Percentiles rank a stretch among this genome's conserved stretches.
Evolutionary conservation across 2,329 filamentous ascomycete genomes (phyloP).

Genomic region (Stachybotrys elegans): DNA sequence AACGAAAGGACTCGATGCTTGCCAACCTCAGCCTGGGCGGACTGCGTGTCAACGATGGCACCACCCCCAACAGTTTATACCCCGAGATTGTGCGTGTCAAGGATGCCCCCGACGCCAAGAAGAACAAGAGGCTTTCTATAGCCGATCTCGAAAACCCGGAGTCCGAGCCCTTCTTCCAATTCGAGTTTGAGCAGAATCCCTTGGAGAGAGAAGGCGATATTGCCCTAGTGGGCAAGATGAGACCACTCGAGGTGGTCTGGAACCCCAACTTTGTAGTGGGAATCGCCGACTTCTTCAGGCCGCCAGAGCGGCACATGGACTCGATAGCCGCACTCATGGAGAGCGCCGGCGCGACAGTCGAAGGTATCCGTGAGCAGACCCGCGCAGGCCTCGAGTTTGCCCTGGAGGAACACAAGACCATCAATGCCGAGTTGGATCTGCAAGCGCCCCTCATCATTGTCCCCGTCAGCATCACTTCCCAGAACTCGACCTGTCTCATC

Average conservation of each 20-base stretch:
- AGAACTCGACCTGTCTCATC: slow-evolving; percentile 82
- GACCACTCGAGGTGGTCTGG: slow-evolving; percentile 95
- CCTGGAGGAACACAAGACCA: slow-evolving; percentile 93
- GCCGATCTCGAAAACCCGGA: slow-evolving; percentile 46
- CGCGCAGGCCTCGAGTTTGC: slow-evolving; percentile 94
- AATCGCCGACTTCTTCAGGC: slow-evolving; percentile 91
- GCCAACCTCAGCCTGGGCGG: slow-evolving; percentile 87
- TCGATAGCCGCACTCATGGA: slow-evolving; percentile 96
- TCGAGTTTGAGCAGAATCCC: slow-evolving; percentile 92
- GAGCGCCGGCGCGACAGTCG: slow-evolving; percentile 89
- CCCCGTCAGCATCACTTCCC: slow-evolving; percentile 81
- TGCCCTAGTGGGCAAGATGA: slow-evolving; percentile 83
- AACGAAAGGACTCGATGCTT: slow-evolving; percentile 86
- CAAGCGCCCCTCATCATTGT: slow-evolving; percentile 96
- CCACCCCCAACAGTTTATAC: slow-evolving; percentile 83
- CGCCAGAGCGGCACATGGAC: slow-evolving; percentile 96
- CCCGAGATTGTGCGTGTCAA: slow-evolving; percentile 96
- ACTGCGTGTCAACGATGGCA: slow-evolving; percentile 91
- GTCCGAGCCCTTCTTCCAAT: slow-evolving; percentile 80
- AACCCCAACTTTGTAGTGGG: slow-evolving; percentile 92
- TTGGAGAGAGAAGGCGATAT: slow-evolving; percentile 89
- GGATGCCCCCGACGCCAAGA: slow-evolving; percentile 58
- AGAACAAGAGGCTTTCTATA: slow-evolving; percentile 45
- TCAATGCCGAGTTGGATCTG: slow-evolving; percentile 92
- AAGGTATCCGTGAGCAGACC: slow-evolving; percentile 91